Conservation (phyloP, 1,284 basidiomycete species). For the Tremellales sp. region DNA sequence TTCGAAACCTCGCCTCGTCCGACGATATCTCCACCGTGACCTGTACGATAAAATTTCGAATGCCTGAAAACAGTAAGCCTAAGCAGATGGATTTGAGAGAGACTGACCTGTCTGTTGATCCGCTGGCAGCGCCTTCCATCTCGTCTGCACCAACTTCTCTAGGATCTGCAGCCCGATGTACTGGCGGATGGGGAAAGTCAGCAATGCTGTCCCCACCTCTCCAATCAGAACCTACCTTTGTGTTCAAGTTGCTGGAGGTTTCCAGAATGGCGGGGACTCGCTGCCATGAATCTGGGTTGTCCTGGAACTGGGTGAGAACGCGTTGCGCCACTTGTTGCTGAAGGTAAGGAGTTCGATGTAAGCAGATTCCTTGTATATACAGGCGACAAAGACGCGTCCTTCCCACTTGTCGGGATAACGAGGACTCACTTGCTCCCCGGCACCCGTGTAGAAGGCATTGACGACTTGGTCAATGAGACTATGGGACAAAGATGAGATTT, state of each 20-base stretch:
- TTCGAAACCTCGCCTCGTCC: conserved; percentile 78
- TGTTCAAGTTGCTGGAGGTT: conserved; percentile 75
- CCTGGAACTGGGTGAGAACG: conserved; percentile 91
- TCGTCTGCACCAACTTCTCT: conserved; percentile 87
- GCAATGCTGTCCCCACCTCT: conserved; percentile 1
- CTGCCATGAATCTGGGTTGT: conserved; percentile 97
- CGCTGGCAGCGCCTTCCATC: conserved; percentile 94
- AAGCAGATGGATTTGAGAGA: not conserved
- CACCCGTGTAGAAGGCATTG: conserved; percentile 72
- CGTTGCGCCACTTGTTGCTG: conserved; percentile 90
- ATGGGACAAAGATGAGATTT: not conserved
- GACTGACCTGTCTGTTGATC: conserved; percentile 79
- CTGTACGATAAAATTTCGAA: conserved; percentile 95
- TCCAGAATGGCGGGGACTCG: conserved; percentile 93
- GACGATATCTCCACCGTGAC: conserved; percentile 88
- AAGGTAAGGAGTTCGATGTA: conserved; percentile 9
- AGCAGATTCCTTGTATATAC: not conserved
- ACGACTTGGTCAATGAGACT: conserved; percentile 79
- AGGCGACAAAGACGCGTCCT: not conserved
- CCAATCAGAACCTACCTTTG: conserved; percentile 63
- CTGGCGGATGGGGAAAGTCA: conserved; percentile 50
- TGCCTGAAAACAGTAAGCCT: conserved; percentile 57
- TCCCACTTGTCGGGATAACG: not conserved
- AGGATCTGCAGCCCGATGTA: conserved; percentile 93
- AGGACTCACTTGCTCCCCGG: conserved; percentile 65